Percentiles rank a stretch among this genome's conserved stretches.
Conservation (phyloP, 1,284 basidiomycete genomes). For the Marasmius tenuissimus region DNA sequence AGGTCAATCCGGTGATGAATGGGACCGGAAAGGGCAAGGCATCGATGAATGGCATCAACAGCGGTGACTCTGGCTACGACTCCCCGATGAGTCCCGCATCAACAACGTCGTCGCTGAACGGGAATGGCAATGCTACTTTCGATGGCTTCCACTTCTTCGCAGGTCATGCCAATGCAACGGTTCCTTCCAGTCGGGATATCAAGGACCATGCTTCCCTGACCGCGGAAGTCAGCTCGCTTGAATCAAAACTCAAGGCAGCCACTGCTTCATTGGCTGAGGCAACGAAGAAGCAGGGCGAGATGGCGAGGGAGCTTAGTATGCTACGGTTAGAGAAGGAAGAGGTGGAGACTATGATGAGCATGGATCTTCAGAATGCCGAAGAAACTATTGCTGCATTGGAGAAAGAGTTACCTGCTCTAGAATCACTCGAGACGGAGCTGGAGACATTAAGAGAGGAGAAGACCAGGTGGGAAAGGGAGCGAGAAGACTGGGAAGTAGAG, state of each 20-base stretch:
- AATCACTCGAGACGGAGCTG: constrained; percentile 51
- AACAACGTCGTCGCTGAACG: constrained; percentile 48
- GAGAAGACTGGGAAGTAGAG: constrained; percentile 36
- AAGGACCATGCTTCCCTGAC: constrained; percentile 25
- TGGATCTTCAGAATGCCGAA: constrained; percentile 66
- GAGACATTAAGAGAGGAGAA: constrained; percentile 51
- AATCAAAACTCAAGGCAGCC: constrained; percentile 59
- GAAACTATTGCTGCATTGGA: constrained; percentile 62
- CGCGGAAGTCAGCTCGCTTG: constrained; percentile 45
- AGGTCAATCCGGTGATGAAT: constrained; percentile 33
- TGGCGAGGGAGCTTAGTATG: constrained; percentile 59
- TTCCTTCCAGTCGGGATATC: constrained; percentile 25
- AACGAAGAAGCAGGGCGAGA: constrained; percentile 58
- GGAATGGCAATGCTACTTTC: constrained; percentile 51
- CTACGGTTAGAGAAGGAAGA: constrained; percentile 64
- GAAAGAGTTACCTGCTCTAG: constrained; percentile 58
- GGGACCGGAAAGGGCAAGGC: constrained; percentile 20
- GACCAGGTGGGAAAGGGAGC: constrained; percentile 55
- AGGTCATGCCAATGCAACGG: constrained; percentile 62
- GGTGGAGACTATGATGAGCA: constrained; percentile 57
- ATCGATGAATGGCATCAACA: constrained; percentile 17
- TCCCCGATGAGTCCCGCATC: constrained; percentile 54
- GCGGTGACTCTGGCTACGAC: constrained; percentile 50
- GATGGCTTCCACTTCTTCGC: constrained; percentile 83
- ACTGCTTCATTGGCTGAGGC: constrained; percentile 56